Evolutionary conservation across 1,139 yeast genomes (phyloP), one percentile per base, ranked within the genome.

Genomic region (Suhomyces choctaworum): DNA sequence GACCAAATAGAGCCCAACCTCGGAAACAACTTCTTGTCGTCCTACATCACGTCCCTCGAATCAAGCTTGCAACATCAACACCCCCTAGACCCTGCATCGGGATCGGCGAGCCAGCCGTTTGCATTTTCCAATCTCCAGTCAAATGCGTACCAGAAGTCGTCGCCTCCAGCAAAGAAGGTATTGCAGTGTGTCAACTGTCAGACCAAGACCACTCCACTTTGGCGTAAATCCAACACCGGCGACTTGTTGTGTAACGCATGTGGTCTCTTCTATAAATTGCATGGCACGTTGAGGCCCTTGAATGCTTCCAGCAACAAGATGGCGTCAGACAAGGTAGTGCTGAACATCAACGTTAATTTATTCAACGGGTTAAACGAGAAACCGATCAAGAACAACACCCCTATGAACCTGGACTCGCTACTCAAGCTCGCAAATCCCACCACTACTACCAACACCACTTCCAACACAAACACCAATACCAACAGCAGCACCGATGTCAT

Each of bases 211-310:
- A 70, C 76, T 2, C 76, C 76, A 4, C 52, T 70, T 11, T 70
- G 76, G 76, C 55, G 76, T 31, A 68, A 66, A 40, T 57, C 72
- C n/a, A 64, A 59, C 46, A 58, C 60, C 31, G 75, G 76, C 2
- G 72, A 66, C 37, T 58, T 70, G 32, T 53, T 70, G 22, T 70
- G 76, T 46, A 70, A 70, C 46, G 76, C 76, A 0, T 70, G 76
- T 48, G 76, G 76, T 3, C 58, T 70, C 34, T 70, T 70, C 45
- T 67, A 66, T 48, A 69, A 68, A 46, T 54, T 70, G 30, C 75
- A 70, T 46, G 75, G 76, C 3, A 70, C 67, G 2, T 61, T 68
- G 45, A 52, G 76, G 23, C 76, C 76, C 4, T 51, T 69, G 29
- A 63, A 56, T 39, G 45, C 51, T 31, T 38, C 44, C 14, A 31